phyloP scores from a whole-genome alignment of 2,329 filamentous ascomycete genomes.

The Epichloe baconii region DNA sequence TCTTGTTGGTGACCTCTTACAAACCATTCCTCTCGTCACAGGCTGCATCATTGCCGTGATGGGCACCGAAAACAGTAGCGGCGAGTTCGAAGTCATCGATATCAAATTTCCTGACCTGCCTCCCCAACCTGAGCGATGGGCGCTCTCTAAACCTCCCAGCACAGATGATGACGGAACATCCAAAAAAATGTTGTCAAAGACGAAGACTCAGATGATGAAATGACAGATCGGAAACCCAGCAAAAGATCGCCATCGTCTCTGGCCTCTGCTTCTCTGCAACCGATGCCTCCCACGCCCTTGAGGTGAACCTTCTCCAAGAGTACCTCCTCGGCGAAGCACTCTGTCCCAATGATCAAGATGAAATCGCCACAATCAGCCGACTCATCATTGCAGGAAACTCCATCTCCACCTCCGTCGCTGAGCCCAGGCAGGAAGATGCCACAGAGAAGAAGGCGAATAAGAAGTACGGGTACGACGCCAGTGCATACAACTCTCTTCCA shows the following conservation, averaged over 20 bases:
- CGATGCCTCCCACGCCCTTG: constrained; percentile 56
- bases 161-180: constrained; percentile 20
- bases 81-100: constrained; percentile 86
- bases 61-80: constrained; percentile 83
- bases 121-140: constrained; percentile 70
- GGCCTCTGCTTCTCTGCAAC: constrained; percentile 73
- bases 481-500: constrained; percentile 74
- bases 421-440: constrained; percentile 25
- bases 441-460: constrained; percentile 42
- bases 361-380: constrained; percentile 58
- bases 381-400: constrained; percentile 90
- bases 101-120: constrained; percentile 79
- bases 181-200: constrained; percentile 22
- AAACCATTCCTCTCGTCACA: constrained; percentile 64
- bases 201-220: constrained; percentile 36
- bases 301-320: constrained; percentile 68
- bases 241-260: constrained; percentile 73
- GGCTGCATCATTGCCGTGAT: constrained; percentile 90
- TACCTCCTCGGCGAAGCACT: constrained; percentile 76
- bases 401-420: constrained; percentile 48
- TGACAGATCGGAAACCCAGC: constrained; percentile 34
- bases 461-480: constrained; percentile 91
- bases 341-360: constrained; percentile 43
- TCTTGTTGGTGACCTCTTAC: constrained; percentile 58
- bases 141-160: constrained; percentile 39